phyloP scores from a whole-genome alignment of 2,329 filamentous ascomycete genomes.

The Helicocarpus griseus region DNA sequence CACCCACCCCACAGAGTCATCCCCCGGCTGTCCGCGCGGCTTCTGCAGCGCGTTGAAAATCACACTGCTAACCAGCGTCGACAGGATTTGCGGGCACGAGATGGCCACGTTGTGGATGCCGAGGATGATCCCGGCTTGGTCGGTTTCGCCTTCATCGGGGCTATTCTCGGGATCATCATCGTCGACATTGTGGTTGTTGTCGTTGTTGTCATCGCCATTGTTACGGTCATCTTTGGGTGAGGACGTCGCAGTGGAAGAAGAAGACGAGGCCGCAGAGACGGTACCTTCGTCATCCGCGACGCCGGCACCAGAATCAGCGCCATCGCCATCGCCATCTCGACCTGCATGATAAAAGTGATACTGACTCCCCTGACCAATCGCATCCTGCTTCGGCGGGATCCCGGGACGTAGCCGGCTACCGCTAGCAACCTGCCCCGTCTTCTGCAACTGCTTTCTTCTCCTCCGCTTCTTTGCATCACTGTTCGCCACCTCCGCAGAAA shows the following conservation, averaged over 20 bases:
- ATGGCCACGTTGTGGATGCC: conserved; percentile 95
- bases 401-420: conserved; percentile 15
- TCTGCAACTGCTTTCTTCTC: conserved; percentile 27
- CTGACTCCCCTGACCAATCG: background rate
- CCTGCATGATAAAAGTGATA: background rate
- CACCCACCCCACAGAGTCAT: conserved; percentile 79
- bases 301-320: background rate
- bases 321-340: background rate
- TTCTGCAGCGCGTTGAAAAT: conserved; percentile 85
- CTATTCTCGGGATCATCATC: conserved; percentile 24
- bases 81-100: conserved; percentile 81
- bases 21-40: conserved; percentile 70
- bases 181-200: conserved; percentile 13
- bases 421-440: conserved; percentile 16
- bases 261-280: conserved; percentile 6
- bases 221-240: background rate
- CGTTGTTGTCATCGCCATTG: background rate
- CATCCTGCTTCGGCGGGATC: conserved; percentile 18
- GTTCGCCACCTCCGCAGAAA: conserved; percentile 81
- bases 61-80: conserved; percentile 71
- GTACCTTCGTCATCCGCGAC: conserved; percentile 16
- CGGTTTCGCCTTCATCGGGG: conserved; percentile 36
- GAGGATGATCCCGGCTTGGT: conserved; percentile 80
- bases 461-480: conserved; percentile 59
- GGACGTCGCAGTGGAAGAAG: background rate